Evolutionary conservation across 306 rosid species (phyloP), one percentile per base, ranked within the genome.

Genomic region (Dalbergia cultrata): DNA sequence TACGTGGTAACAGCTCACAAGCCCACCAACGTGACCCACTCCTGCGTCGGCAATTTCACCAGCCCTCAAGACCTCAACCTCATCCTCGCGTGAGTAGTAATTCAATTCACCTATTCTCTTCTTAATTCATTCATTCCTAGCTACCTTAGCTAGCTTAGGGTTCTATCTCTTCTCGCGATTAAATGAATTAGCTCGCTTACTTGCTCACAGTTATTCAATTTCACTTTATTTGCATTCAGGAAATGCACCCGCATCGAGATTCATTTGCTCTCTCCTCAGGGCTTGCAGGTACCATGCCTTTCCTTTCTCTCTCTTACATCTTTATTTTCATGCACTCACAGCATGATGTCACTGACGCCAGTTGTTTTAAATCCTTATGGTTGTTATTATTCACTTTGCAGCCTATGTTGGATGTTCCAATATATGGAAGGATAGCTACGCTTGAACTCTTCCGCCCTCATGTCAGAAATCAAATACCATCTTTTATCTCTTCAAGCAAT

Each of bases 231-330:
- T 26, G 31, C 31, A 45, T 22, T 67, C 6, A 95, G 99, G 85
- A 95, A 95, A 91, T 93, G 99, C 80, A 95, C 99, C n/a, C 91
- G 99, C 17, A 90, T 95, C n/a, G 99, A 93, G 87, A 93, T 95
- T 85, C 97, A 89, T 72, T 74, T 95, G 81, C 97, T 95, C 34
- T 87, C 98, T 80, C 87, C 96, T 39, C 94, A 91, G 82, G 99
- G 99, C 70, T 83, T 93, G 80, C 98, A 95, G 98, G 99, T 93
- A 85, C 31, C 31, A 8, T 0, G 5, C 5, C 8, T 9, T 13
- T 70, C 7, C 26, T 52, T 9, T 21, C 7, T 61, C 64, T 34
- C 16, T 76, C 8, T 12, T 5, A 54, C 9, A 35, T 64, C 19
- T 13, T 44, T 26, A 1, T 26, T 26, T 26, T 26, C 31, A 26